A percentile compares a stretch with the other conserved stretches of the same genome.
phyloP scores from a whole-genome alignment of 331 rosid species.

The Malus hybrid region DNA sequence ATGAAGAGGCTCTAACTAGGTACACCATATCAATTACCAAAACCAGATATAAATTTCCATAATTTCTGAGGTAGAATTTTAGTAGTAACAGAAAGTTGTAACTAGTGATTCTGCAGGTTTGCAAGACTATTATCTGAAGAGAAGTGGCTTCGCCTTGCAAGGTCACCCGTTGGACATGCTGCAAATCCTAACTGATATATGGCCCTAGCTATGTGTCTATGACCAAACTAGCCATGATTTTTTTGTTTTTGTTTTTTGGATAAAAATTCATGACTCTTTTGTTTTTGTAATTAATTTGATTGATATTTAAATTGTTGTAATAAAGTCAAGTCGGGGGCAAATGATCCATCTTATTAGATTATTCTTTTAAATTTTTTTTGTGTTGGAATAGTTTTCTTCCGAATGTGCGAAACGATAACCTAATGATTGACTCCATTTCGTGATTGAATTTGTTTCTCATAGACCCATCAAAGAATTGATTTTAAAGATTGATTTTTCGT shows the following conservation, averaged over 20 bases:
- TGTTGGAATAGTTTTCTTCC: too few relatives aligned
- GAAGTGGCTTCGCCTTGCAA: constrained; percentile 38
- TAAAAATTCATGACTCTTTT: too few relatives aligned
- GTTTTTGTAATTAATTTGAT: too few relatives aligned
- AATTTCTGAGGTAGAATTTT: too few relatives aligned
- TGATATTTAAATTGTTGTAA: too few relatives aligned
- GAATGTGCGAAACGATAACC: too few relatives aligned
- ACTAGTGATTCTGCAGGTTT: constrained; percentile 25
- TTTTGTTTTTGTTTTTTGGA: too few relatives aligned
- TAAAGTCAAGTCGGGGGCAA: neutral
- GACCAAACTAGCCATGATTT: too few relatives aligned
- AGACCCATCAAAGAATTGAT: neutral
- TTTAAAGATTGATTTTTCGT: neutral
- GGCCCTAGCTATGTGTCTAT: too few relatives aligned
- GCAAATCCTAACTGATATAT: too few relatives aligned
- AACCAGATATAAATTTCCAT: neutral
- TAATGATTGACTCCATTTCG: neutral
- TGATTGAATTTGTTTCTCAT: neutral
- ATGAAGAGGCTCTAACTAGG: constrained; percentile 60
- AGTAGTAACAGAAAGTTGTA: neutral
- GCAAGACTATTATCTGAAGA: constrained; percentile 51
- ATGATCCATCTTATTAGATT: too few relatives aligned
- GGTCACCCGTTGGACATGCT: constrained; percentile 26
- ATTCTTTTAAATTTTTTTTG: neutral
- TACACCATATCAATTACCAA: neutral